Base-by-base conservation (phyloP, 495 filamentous ascomycete genomes). In the Aspergillus asperescens region DNA sequence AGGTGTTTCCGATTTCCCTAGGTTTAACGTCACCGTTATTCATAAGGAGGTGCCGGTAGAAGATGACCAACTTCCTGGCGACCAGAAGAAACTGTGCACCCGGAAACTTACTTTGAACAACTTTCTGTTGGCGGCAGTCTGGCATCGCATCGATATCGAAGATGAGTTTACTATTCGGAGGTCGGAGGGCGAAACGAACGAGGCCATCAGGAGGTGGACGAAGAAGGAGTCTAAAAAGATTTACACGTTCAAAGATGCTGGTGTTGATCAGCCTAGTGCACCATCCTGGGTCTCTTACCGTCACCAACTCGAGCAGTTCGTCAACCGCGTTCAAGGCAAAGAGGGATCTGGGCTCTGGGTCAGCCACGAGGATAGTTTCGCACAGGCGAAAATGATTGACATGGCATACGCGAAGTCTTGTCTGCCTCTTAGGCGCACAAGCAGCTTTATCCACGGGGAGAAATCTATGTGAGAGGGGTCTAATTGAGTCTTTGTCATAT, bases 261-360 rank as follows among this genome's bases (percentile, higher is more conserved):
- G 72, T 7, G 69, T 77, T 52, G 47, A 57, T 9, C 27, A 28
- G 5, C 12, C 39, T 1, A 40, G 48, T 19, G 23, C 59, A 31
- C 52, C 57, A 0, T 70, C 67, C 54, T 83, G 80, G 81, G 56
- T 66, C 1, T 73, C 72, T 2, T 81, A 81, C 55, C 67, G 72
- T 9, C 66, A 77, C 52, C 73, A 79, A 62, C 63, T 85, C 6
- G 73, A 83, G 52, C 66, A 77, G 49, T 85, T 85, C 56, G 76
- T 83, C 13, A 77, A 82, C 56, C 63, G 57, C 19, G 55, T 83
- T 4, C 74, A 71, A 23, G 74, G 74, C 0, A 61, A 74, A 5
- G 52, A 68, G 34, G 62, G 58, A 0, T 67, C 62, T 4, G 67
- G 65, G 5, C 64, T 72, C 7, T 83, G 81, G 81, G 60, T 83